Conservation (phyloP, 768 basidiomycete genomes). For the Russula brevipes region DNA sequence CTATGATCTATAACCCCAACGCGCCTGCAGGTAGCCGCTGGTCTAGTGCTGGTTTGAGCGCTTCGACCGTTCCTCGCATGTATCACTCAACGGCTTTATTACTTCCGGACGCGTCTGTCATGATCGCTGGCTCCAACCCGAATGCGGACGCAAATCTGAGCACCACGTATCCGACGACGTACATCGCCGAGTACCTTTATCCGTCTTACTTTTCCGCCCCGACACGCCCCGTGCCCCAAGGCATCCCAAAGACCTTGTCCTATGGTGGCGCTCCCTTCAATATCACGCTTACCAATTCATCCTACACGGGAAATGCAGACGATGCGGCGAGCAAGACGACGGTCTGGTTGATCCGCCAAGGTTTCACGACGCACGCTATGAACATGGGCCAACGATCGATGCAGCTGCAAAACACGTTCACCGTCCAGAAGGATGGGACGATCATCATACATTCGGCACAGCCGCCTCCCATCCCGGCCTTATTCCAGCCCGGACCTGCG, state of each 20-base stretch:
- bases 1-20: slow-evolving; percentile 9
- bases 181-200: slow-evolving; percentile 4
- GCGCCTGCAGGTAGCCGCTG: not conserved
- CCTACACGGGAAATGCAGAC: not conserved
- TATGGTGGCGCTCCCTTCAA: slow-evolving; percentile 4
- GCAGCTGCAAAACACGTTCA: slow-evolving; percentile 2
- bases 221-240: not conserved
- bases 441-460: not conserved
- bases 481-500: slow-evolving; percentile 15
- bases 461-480: not conserved
- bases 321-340: not conserved
- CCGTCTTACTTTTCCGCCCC: not conserved
- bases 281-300: not conserved
- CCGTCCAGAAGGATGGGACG: not conserved
- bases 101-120: slow-evolving; percentile 8
- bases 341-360: slow-evolving; percentile 4
- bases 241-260: not conserved
- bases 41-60: not conserved
- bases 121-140: slow-evolving; percentile 13
- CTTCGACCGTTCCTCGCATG: slow-evolving; percentile 3
- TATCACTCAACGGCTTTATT: slow-evolving; percentile 4
- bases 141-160: not conserved
- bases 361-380: slow-evolving; percentile 11
- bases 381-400: slow-evolving; percentile 10
- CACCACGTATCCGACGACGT: not conserved